Percentiles rank a stretch among this genome's conserved stretches.
These are phyloP conservation scores for Eucalyptus urophylla DNA, from an alignment of 345 rosid species.

Conservation along the genomic window DNA sequence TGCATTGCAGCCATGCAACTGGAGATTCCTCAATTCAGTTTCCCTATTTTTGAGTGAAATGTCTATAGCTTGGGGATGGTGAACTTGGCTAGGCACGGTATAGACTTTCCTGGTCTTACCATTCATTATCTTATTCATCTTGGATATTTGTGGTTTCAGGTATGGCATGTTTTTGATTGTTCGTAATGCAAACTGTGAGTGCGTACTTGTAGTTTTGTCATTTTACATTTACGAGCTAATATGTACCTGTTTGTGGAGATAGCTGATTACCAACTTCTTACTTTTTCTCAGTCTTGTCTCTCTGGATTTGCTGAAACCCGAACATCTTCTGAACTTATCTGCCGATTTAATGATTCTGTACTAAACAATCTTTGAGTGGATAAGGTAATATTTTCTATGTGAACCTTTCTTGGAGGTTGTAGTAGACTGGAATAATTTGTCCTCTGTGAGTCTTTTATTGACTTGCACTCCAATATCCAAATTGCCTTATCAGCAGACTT, in stretches of 20 bases:
- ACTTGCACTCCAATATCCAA: not conserved
- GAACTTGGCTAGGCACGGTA: not conserved
- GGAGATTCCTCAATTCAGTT: not conserved
- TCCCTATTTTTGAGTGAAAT: slow-evolving; percentile 2
- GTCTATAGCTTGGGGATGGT: slow-evolving; percentile 7
- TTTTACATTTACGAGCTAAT: not conserved
- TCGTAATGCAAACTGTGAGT: not conserved
- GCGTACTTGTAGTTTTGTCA: not conserved
- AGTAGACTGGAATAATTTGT: not conserved
- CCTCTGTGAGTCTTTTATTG: not conserved
- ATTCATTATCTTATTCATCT: not conserved
- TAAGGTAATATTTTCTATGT: not conserved
- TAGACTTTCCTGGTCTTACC: not conserved
- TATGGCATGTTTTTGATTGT: not conserved
- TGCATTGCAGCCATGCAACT: not conserved
- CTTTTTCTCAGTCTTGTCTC: not conserved
- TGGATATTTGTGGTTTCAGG: not conserved
- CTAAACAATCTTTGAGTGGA: not conserved
- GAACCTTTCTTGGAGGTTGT: not conserved
- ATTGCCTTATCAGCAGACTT: not conserved
- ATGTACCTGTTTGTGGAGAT: not conserved
- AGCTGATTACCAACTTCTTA: not conserved
- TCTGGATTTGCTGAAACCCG: not conserved
- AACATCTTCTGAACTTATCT: not conserved
- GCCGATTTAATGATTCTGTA: not conserved